Percentiles rank a stretch among this genome's conserved stretches.
Evolutionary conservation across 208 protist species (phyloP).

Genomic region (Leishmania braziliensis): DNA sequence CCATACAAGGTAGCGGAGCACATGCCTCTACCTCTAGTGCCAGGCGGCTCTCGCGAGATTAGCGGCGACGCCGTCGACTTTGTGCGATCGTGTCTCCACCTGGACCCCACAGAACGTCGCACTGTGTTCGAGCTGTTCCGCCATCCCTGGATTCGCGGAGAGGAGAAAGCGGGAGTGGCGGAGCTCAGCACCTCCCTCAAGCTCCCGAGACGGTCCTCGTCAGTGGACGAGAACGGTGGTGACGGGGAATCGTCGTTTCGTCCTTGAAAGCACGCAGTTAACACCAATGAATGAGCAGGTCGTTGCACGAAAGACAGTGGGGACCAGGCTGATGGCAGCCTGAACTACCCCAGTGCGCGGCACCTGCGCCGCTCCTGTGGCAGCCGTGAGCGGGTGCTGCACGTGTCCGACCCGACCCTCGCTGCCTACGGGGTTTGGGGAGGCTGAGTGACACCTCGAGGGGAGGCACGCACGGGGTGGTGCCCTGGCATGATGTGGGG

Average conservation of each 20-base stretch:
- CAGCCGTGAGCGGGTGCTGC: too few species aligned
- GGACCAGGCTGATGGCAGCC: background rate
- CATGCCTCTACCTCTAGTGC: slow-evolving; percentile 2
- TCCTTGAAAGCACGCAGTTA: background rate
- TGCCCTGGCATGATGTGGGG: background rate
- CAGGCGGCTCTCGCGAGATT: slow-evolving; percentile 19
- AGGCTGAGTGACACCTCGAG: background rate
- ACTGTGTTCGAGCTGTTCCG: slow-evolving; percentile 57
- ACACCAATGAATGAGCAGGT: background rate
- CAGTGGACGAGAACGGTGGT: background rate
- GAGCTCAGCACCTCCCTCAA: background rate
- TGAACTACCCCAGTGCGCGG: background rate
- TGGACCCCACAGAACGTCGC: slow-evolving; percentile 46
- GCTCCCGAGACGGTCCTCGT: background rate
- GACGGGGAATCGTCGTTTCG: background rate
- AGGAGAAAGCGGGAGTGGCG: too few species aligned
- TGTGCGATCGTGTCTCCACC: slow-evolving; percentile 45
- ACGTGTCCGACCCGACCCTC: too few species aligned
- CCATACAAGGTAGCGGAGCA: slow-evolving; percentile 22
- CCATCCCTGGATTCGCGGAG: slow-evolving; percentile 57
- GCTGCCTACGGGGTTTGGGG: too few species aligned
- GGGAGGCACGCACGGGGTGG: background rate
- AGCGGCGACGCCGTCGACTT: slow-evolving; percentile 62
- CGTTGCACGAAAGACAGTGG: background rate
- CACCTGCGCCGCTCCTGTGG: background rate